Conservation (phyloP, 2,329 filamentous ascomycete species). For the Paecilomyces formosus region DNA sequence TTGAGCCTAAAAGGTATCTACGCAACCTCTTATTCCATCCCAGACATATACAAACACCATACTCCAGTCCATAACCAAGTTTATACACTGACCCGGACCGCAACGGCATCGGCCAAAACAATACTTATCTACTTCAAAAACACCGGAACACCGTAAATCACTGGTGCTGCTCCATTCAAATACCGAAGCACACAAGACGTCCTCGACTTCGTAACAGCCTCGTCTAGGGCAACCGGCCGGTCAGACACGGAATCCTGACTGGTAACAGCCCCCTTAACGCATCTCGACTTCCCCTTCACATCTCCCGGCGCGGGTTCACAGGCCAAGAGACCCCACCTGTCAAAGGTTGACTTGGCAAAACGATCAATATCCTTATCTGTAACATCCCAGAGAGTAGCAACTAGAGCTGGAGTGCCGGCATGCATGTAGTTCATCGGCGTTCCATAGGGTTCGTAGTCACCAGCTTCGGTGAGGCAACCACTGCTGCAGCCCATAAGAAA, state of each 20-base stretch:
- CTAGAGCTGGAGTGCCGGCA: constrained; percentile 75
- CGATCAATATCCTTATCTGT: constrained; percentile 96
- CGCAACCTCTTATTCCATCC: neutral
- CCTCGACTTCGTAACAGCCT: constrained; percentile 69
- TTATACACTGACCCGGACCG: constrained; percentile 3
- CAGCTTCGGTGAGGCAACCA: constrained; percentile 69
- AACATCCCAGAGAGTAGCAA: constrained; percentile 95
- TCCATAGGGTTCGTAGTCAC: constrained; percentile 84
- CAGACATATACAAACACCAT: neutral
- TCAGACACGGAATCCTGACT: constrained; percentile 20
- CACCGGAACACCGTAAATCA: constrained; percentile 91
- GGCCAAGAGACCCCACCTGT: constrained; percentile 74
- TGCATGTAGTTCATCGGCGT: constrained; percentile 89
- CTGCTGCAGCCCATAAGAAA: constrained; percentile 95
- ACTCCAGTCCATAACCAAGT: neutral
- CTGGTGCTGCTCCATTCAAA: constrained; percentile 86
- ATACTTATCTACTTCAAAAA: constrained; percentile 49
- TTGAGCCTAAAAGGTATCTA: neutral
- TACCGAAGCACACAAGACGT: constrained; percentile 80
- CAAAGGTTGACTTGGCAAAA: constrained; percentile 70
- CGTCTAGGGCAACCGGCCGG: constrained; percentile 54
- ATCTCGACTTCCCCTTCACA: constrained; percentile 20
- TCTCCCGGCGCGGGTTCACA: constrained; percentile 17
- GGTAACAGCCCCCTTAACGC: constrained; percentile 14
- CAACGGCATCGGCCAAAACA: neutral